Conservation (phyloP, 208 protist genomes). For the Trypanosoma caninum region DNA sequence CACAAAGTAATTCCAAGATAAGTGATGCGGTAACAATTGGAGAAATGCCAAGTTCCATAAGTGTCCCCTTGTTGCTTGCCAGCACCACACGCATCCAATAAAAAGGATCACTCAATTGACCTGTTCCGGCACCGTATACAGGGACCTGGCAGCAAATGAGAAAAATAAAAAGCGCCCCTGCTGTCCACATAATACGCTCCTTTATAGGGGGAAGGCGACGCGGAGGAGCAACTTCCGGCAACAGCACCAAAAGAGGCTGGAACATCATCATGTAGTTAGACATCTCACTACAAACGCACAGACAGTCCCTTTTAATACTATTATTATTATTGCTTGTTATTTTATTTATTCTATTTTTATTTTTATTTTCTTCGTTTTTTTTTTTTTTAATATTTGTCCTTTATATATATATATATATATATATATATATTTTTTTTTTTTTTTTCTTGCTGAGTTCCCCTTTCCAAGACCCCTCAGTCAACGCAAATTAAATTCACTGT, state of each 20-base stretch:
- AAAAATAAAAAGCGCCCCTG: constrained; percentile 98
- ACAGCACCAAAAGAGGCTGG: constrained; percentile 92
- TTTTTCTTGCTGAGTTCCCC: no score
- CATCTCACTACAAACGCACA: constrained; percentile 2
- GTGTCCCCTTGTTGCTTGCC: constrained; percentile 98
- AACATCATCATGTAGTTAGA: constrained; percentile 80
- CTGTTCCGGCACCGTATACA: constrained; percentile 97
- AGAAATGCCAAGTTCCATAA: constrained; percentile 99
- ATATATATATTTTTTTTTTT: constrained; percentile 1
- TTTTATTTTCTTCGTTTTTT: constrained; percentile 13
- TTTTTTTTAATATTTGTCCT: no score
- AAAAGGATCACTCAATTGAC: constrained; percentile 97
- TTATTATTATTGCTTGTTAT: no score
- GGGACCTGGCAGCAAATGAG: constrained; percentile 99
- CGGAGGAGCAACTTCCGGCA: constrained; percentile 96
- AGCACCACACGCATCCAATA: constrained; percentile 99
- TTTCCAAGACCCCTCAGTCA: no score
- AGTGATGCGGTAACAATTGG: constrained; percentile 97
- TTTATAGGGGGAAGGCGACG: constrained; percentile 87
- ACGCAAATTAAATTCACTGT: no score
- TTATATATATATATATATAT: no score
- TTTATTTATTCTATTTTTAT: constrained; percentile 21
- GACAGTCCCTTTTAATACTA: no score
- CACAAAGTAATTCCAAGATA: constrained; percentile 98
- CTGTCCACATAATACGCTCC: constrained; percentile 98